phyloP scores from a whole-genome alignment of 1,139 yeast genomes.

The Scheffersomyces insectosa region DNA sequence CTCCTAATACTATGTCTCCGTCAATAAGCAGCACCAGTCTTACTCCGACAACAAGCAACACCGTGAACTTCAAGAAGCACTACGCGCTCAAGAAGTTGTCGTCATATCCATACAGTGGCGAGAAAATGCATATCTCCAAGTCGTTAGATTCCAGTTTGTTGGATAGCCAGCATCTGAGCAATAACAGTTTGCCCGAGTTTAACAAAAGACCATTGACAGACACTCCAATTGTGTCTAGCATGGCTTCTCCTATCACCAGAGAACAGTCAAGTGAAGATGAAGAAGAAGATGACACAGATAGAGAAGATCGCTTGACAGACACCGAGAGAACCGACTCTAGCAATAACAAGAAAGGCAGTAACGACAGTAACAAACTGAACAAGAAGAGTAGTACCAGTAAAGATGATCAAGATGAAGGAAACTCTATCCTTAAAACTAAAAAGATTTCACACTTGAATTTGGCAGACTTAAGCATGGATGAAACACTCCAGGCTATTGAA shows the following conservation, averaged over 20 bases:
- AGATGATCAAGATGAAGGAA: constrained; percentile 5
- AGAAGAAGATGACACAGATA: constrained; percentile 12
- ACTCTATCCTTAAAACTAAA: constrained; percentile 25
- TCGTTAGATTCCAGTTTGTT: constrained; percentile 31
- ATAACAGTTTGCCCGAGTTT: constrained; percentile 51
- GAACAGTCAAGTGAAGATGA: constrained; percentile 35
- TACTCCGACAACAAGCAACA: constrained; percentile 5
- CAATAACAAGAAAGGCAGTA: not conserved
- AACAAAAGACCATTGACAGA: constrained; percentile 71
- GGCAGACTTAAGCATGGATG: constrained; percentile 27
- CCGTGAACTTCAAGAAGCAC: constrained; percentile 1
- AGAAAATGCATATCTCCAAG: constrained; percentile 16
- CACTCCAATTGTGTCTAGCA: constrained; percentile 63
- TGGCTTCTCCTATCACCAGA: constrained; percentile 51
- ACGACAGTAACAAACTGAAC: not conserved
- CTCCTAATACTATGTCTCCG: constrained; percentile 13
- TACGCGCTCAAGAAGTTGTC: constrained; percentile 14
- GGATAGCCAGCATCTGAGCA: constrained; percentile 19
- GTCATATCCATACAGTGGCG: constrained; percentile 14
- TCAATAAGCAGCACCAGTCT: constrained; percentile 8
- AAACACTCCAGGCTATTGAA: constrained; percentile 2
- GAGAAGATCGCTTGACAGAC: too few relatives aligned
- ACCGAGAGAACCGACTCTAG: constrained; percentile 3
- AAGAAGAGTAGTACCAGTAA: not conserved
- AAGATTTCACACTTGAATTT: constrained; percentile 47